Evolutionary conservation across 306 rosid species (phyloP).

Genomic region (Cyamopsis tetragonoloba): DNA sequence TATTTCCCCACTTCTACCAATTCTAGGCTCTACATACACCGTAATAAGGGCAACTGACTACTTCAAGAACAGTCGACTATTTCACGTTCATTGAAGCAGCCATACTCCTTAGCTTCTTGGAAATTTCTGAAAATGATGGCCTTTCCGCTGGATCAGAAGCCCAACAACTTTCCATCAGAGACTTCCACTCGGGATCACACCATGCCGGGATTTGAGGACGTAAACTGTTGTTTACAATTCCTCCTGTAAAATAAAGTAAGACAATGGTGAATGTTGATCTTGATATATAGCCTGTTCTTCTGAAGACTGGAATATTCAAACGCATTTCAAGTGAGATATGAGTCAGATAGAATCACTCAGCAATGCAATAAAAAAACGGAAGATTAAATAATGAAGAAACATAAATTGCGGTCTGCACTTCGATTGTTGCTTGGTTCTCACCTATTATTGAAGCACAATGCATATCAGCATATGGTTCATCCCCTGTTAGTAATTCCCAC

Average conservation of each 20-base stretch:
- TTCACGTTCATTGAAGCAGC: constrained; percentile 93
- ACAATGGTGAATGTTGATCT: constrained; percentile 6
- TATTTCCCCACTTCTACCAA: constrained; percentile 41
- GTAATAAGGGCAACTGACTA: constrained; percentile 32
- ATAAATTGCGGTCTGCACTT: constrained; percentile 7
- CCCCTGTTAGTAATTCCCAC: constrained; percentile 99
- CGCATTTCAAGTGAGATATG: neutral
- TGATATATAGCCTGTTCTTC: neutral
- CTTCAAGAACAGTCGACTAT: constrained; percentile 39
- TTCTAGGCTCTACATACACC: constrained; percentile 43
- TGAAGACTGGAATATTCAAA: neutral
- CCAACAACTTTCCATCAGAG: constrained; percentile 96
- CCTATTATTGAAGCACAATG: constrained; percentile 99
- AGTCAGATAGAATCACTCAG: neutral
- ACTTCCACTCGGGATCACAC: constrained; percentile 99
- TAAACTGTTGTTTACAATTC: constrained; percentile 81
- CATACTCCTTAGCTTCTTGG: constrained; percentile 95
- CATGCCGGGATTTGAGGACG: constrained; percentile 93
- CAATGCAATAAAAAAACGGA: neutral
- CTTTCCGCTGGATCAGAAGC: constrained; percentile 76
- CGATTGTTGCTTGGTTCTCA: constrained; percentile 41
- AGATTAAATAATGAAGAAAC: neutral
- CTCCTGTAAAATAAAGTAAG: constrained; percentile 52
- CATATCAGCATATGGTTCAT: constrained; percentile 94
- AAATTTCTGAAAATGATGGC: constrained; percentile 92